Base-by-base conservation (phyloP, 257 asterid genomes). In the Fraxinus anomala region DNA sequence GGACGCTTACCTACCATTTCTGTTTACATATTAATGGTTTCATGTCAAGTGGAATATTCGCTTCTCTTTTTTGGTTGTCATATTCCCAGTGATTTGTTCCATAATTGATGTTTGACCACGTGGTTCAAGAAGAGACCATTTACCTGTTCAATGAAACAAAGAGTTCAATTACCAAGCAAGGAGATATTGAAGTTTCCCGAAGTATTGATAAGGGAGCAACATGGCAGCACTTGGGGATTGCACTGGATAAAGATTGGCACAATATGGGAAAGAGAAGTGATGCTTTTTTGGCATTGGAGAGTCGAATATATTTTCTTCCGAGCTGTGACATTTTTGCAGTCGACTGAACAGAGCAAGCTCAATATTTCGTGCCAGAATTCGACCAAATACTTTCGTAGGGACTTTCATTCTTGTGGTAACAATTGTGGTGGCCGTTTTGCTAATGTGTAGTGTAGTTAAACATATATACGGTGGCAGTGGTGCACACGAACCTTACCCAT, bases 211-310 rank as follows among this genome's bases (percentile, higher is more conserved):
- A 90, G 69, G 99, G 98, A 77, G 97, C 89, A 19, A 92, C 97
- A 4, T 96, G 99, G 99, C 86, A 92, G 83, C 97, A 86, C 77
- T 80, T 96, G 85, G 99, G 98, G 8, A 85, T 91, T 63, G 97
- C 96, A 63, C 89, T 96, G 37, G 97, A 96, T 72, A 97, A 93
- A 81, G 94, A 89, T 79, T 96, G 99, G 98, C 99, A 96, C 88
- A 88, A 87, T 33, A 37, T 83, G 70, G 98, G 88, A 73, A 96
- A 96, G 89, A 89, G 98, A 85, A 91, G 96, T 5, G 98, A 96
- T 11, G 68, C 89, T 19, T 56, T 86, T 30, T 88, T 92, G 76
- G 51, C 87, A 9, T 83, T 89, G 91, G 96, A 92, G 75, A 91
- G 72, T 80, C 96, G 1, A 88, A 77, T 74, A 2, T 77, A 36